phyloP scores from a whole-genome alignment of 2,329 filamentous ascomycete species.

The Ophioceras dolichostomum region DNA sequence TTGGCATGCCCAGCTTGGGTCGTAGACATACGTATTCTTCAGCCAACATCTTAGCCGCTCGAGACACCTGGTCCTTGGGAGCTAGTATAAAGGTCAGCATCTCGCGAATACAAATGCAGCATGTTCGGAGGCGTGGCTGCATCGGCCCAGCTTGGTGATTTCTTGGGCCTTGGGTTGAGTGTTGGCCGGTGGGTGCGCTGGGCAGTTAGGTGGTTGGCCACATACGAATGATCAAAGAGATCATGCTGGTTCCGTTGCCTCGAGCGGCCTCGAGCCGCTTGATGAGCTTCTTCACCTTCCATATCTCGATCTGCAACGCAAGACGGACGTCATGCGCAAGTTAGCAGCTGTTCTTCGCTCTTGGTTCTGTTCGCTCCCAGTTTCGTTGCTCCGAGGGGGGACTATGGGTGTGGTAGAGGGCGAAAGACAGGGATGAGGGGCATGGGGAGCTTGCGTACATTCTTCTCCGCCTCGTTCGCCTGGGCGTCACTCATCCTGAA shows the following conservation, averaged over 20 bases:
- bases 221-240: constrained; percentile 96
- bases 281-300: constrained; percentile 99
- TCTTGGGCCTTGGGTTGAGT: no score
- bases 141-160: constrained; percentile 4
- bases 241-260: constrained; percentile 99
- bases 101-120: no score
- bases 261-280: constrained; percentile 94
- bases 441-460: constrained; percentile 43
- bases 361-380: no score
- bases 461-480: constrained; percentile 95
- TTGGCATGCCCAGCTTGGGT: no score
- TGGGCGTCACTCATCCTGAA: constrained; percentile 72
- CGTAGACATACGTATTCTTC: constrained; percentile 95
- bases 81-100: no score
- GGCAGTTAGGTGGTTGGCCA: constrained; percentile 11
- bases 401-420: neutral
- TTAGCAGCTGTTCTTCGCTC: no score
- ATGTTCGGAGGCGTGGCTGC: constrained; percentile 9
- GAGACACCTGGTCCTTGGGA: constrained; percentile 95
- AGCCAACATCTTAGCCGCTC: constrained; percentile 98
- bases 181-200: no score
- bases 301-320: constrained; percentile 52
- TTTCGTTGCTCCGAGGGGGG: no score
- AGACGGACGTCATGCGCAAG: constrained; percentile 1
- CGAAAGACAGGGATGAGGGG: neutral